Conservation (phyloP, 768 basidiomycete species). For the Rhodotorula babjevae region DNA sequence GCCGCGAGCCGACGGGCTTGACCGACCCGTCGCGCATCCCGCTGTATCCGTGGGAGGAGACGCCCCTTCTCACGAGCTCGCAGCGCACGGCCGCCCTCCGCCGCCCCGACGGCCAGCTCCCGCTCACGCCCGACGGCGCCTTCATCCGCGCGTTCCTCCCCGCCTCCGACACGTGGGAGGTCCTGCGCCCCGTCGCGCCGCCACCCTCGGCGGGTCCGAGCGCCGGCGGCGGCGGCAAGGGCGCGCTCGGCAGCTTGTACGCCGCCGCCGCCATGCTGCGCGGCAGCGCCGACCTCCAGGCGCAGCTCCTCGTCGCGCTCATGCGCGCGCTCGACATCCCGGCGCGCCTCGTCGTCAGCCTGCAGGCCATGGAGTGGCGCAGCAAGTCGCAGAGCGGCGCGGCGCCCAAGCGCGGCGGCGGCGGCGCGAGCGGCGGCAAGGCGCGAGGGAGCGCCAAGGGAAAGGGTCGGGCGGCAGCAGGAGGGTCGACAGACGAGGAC, state of each 20-base stretch:
- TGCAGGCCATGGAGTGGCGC: slow-evolving; percentile 91
- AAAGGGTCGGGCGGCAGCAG: slow-evolving; percentile 31
- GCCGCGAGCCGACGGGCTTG: background rate
- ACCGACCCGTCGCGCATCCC: background rate
- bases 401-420: slow-evolving; percentile 42
- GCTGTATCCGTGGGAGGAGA: slow-evolving; percentile 16
- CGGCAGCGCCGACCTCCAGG: slow-evolving; percentile 78
- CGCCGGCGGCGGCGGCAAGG: no score
- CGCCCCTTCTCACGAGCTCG: background rate
- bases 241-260: background rate
- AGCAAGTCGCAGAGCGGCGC: slow-evolving; percentile 44
- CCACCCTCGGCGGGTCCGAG: background rate
- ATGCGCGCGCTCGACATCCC: slow-evolving; percentile 82
- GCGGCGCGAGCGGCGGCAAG: slow-evolving; percentile 22
- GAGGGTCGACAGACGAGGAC: background rate
- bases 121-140: background rate
- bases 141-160: slow-evolving; percentile 9
- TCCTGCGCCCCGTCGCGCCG: background rate
- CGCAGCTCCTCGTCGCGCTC: slow-evolving; percentile 84
- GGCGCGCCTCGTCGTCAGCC: slow-evolving; percentile 75
- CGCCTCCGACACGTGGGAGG: background rate
- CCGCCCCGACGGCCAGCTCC: background rate
- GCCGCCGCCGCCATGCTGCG: slow-evolving; percentile 59
- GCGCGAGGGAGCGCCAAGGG: slow-evolving; percentile 17
- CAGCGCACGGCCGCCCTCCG: background rate